Evolutionary conservation across 345 rosid species (phyloP).

Genomic region (Gossypium anomalum): DNA sequence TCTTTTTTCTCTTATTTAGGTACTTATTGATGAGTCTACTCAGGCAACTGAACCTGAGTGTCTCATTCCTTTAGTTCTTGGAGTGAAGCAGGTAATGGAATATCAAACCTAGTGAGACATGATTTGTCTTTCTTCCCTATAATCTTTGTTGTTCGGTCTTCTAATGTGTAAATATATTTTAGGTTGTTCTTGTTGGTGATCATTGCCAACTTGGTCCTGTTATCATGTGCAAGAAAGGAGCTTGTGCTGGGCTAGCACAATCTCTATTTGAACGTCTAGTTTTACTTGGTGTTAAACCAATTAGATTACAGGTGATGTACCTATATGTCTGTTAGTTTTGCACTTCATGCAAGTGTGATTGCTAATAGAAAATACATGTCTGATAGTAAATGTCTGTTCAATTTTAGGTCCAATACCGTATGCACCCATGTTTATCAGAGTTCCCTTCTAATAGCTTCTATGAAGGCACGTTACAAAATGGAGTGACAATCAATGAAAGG

Average conservation of each 20-base stretch:
- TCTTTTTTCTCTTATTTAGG: conserved; percentile 38
- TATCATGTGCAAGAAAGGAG: conserved; percentile 99
- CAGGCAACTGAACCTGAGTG: conserved; percentile 99
- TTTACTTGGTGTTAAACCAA: conserved; percentile 94
- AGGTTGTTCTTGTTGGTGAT: conserved; percentile 99
- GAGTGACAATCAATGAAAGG: conserved; percentile 94
- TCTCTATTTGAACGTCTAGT: conserved; percentile 97
- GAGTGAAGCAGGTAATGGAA: conserved; percentile 78
- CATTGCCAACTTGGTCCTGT: conserved; percentile 99
- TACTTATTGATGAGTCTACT: conserved; percentile 99
- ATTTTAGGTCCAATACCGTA: conserved; percentile 91
- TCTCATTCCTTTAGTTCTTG: conserved; percentile 97
- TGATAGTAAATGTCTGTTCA: conserved; percentile 19
- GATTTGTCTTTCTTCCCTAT: neutral
- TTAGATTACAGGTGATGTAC: conserved; percentile 82
- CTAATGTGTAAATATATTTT: conserved; percentile 10
- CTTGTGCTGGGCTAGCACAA: conserved; percentile 98
- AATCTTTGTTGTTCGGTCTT: neutral
- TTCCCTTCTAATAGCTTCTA: conserved; percentile 98
- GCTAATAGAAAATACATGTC: conserved; percentile 3
- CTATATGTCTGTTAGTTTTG: conserved; percentile 7
- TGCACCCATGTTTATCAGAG: conserved; percentile 97
- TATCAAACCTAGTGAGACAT: neutral
- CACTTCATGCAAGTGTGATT: neutral
- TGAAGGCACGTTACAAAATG: conserved; percentile 99